Percentiles rank a stretch among this genome's conserved stretches.
phyloP scores from a whole-genome alignment of 345 rosid genomes.

The Eucalyptus regnans region DNA sequence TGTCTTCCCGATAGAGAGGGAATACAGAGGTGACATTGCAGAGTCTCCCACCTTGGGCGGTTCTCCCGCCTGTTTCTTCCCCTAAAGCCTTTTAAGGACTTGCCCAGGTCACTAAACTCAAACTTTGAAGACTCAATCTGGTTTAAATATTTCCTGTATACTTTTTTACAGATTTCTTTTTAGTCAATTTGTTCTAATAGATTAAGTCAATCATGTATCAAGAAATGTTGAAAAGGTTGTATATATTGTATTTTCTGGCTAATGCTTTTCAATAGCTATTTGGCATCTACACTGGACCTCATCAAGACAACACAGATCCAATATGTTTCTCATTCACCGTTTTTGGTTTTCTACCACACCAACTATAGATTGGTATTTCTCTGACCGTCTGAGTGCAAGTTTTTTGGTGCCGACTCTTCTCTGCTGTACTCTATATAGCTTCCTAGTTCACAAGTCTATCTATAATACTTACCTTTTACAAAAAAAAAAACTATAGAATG shows the following conservation, averaged over 20 bases:
- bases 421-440: no score
- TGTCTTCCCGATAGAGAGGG: no score
- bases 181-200: background rate
- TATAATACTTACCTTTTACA: no score
- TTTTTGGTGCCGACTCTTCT: no score
- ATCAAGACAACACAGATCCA: background rate
- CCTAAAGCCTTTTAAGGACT: no score
- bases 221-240: background rate
- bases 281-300: background rate
- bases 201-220: background rate
- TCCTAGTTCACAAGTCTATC: no score
- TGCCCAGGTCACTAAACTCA: background rate
- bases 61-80: no score
- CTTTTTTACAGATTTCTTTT: background rate
- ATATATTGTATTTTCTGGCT: background rate
- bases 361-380: no score
- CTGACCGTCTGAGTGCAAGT: no score
- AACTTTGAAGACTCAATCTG: background rate
- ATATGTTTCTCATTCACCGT: background rate
- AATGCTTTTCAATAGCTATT: background rate
- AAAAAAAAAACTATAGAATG: background rate
- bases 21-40: no score
- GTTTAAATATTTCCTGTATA: background rate
- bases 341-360: background rate
- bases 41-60: rapidly evolving